Evolutionary conservation across 2,329 filamentous ascomycete genomes (phyloP).

Genomic region (Monosporascus cannonballus): DNA sequence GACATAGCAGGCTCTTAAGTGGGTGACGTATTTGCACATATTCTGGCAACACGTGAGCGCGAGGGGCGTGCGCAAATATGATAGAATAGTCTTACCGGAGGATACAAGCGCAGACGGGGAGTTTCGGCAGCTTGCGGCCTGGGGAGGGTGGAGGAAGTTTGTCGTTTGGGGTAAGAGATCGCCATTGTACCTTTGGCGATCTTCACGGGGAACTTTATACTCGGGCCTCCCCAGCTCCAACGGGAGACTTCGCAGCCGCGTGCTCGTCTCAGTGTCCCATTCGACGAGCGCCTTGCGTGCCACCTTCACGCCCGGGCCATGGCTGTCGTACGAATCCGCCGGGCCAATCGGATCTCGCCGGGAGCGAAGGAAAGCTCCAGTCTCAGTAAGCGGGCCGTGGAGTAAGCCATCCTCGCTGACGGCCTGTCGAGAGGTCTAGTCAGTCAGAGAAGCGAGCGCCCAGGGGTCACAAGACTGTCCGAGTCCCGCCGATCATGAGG

Average conservation of each 20-base stretch:
- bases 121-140: neutral
- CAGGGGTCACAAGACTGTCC: slow-evolving; percentile 6
- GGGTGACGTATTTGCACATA: slow-evolving; percentile 36
- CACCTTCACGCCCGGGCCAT: slow-evolving; percentile 7
- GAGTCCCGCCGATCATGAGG: slow-evolving; percentile 1
- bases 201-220: neutral
- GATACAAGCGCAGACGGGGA: neutral
- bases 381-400: slow-evolving; percentile 1
- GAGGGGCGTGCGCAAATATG: neutral
- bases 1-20: slow-evolving; percentile 29
- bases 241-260: neutral
- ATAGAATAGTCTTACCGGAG: neutral
- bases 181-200: neutral
- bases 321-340: slow-evolving; percentile 6
- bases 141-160: neutral
- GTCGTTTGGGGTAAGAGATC: neutral
- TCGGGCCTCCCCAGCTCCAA: neutral
- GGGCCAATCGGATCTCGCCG: slow-evolving; percentile 16
- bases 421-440: neutral
- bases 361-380: slow-evolving; percentile 10
- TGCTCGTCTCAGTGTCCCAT: neutral
- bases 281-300: slow-evolving; percentile 9
- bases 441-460: neutral
- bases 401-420: neutral
- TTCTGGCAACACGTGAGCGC: slow-evolving; percentile 7